Evolutionary conservation across 345 rosid species (phyloP), one percentile per base, ranked within the genome.

Genomic region (Gossypium raimondii): DNA sequence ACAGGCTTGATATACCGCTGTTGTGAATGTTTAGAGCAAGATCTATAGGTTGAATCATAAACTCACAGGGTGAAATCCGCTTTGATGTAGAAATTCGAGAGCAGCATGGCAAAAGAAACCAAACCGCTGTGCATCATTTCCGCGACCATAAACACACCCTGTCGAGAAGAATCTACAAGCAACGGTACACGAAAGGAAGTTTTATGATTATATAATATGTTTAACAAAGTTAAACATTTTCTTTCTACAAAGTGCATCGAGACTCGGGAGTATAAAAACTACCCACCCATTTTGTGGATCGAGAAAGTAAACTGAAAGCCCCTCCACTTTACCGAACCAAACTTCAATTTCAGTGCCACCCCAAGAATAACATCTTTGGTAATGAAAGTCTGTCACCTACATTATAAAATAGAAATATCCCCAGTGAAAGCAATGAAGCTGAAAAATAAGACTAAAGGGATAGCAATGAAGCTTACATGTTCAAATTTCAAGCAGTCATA

Each of bases 271-370:
- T 70, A 60, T 24, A 52, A 65, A 67, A 56, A 65, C 83, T 85
- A 92, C 98, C 93, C 90, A 72, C 98, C 97, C 92, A 67, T 92
- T 94, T 52, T 86, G 97, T 73, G 97, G 97, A 73, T 94, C 97
- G 81, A 94, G 81, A 79, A 94, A 90, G 84, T 92, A 90, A 78
- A 92, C 98, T 7, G 97, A 85, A 78, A 94, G 81, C 58, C 98
- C 91, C 88, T 94, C 97, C 75, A 92, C 98, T 74, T 89, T 90
- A 72, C 97, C 98, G 57, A 81, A 79, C 97, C 97, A 94, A 34
- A 90, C 97, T 86, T 92, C 88, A 78, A 94, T 88, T 81, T 94
- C 98, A 41, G 92, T 90, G 58, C 87, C 98, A 68, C 90, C 90
- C 93, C 93, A 92, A 63, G 85, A 87, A 82, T 83, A 94, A 84